Base-by-base conservation (phyloP, 495 filamentous ascomycete genomes). In the Parmelia sp. region DNA sequence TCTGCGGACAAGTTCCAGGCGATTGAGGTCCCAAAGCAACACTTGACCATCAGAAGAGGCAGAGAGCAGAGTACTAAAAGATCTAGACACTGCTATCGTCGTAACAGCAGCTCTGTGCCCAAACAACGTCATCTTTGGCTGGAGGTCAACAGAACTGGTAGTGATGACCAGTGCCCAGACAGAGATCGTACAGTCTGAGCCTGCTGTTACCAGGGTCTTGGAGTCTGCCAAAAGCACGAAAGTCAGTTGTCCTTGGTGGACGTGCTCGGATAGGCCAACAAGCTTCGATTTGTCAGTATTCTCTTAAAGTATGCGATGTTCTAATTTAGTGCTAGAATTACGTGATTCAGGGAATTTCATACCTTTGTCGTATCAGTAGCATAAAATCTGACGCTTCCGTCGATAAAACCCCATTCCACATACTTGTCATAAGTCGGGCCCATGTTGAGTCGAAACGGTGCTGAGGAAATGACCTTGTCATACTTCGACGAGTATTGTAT, bases 351-450 rank as follows among this genome's bases (percentile, higher is more conserved):
- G n/a, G n/a, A n/a, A n/a, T n/a, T n/a, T n/a, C n/a, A 12, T 73
- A 85, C 79, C 74, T 87, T 90, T 70, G 86, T 84, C 63, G 83
- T 88, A 59, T 94, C 92, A 57, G 86, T 82, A 42, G 86, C 81
- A 73, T 90, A 96, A 78, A 97, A 97, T 14, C 94, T 86, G 10
- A 97, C 84, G 70, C 90, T 92, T 66, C 88, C 90, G 77, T 98
- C 94, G 10, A 91, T 87, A 71, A 94, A 97, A 2, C 92, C 94
- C 94, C 93, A 97, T 74, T 97, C 91, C 74, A 98, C 82, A 66
- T 89, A 96, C 68, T 92, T 90, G 71, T 97, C 93, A 66, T 89
- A 93, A 37, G 77, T 76, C 7, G 95, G 92, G 2, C 92, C 90
- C 19, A 97, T 87, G 68, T 96, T 92, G 40, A 96, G 79, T 45